Base-by-base conservation (phyloP, 2,329 filamentous ascomycete species). In the Aureobasidium sp. region DNA sequence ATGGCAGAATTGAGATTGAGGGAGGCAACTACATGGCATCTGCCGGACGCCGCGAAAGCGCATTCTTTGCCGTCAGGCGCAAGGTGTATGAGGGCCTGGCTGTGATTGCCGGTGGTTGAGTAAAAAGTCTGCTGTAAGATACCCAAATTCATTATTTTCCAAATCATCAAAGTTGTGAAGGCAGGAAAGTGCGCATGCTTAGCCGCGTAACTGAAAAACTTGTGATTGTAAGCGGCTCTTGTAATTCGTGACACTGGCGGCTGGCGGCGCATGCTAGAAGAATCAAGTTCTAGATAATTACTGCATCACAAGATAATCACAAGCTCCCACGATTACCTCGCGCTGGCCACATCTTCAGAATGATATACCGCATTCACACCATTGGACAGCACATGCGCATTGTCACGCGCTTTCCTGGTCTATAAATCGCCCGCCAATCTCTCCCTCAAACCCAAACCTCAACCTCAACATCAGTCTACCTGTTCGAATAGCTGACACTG, bases 81-180 rank as follows among this genome's bases (percentile, higher is more conserved):
- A 91, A 90, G 75, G 95, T 99, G 66, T 99, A 99, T 73, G 90
- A 96, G 67, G 92, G 91, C 9, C 76, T 99, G 71, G 94, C 94
- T 37, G 90, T 97, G 63, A 92, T 99, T 66, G 88, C 88, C 17
- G 90, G 89, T 49, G 83, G 81, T 53, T 90, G 73, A 37, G 33
- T 74, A 39, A 49, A 48, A 58, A 47, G 22, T 24, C n/a, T 61
- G 44, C 39, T 47, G 56, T 57, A 63, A 54, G 45, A 54, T 63
- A 53, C 35, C 48, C 50, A 31, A 56, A 48, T 50, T 22, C 37
- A 48, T 48, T 42, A 31, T 40, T 47, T 24, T 17, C 39, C 3
- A 7, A 62, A 31, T 14, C 31, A 31, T 12, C 31, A 2, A 15
- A 22, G 33, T 9, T 27, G 49, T 44, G 50, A 44, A 56, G 33